phyloP scores from a whole-genome alignment of 2,329 filamentous ascomycete species.

The Pseudocercospora crystallina region DNA sequence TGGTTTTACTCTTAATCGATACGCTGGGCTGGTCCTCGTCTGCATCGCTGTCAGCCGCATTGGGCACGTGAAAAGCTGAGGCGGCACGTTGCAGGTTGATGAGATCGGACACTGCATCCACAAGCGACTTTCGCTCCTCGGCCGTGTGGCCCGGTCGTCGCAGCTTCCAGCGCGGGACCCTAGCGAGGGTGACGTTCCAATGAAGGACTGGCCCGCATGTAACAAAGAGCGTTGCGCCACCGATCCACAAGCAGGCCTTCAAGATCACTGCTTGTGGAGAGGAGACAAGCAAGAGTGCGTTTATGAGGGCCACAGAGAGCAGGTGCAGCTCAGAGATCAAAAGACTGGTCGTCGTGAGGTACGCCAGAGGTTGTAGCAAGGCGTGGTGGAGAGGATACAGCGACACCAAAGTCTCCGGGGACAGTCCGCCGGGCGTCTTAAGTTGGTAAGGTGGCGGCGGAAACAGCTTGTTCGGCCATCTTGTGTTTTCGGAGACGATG shows the following conservation, averaged over 20 bases:
- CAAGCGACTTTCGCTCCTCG: constrained; percentile 44
- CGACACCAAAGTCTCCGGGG: constrained; percentile 60
- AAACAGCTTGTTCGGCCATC: constrained; percentile 35
- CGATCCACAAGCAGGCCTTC: constrained; percentile 47
- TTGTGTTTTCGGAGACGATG: constrained; percentile 50
- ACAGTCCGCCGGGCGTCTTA: constrained; percentile 24
- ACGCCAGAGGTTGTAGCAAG: constrained; percentile 69
- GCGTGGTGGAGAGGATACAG: constrained; percentile 83
- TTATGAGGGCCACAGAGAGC: constrained; percentile 77
- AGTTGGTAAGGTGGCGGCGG: constrained; percentile 19
- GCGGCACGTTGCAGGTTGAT: constrained; percentile 34
- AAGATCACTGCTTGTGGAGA: constrained; percentile 56
- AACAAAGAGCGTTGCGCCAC: constrained; percentile 75
- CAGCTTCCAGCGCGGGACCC: constrained; percentile 90
- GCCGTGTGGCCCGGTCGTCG: constrained; percentile 54
- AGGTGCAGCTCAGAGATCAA: constrained; percentile 84
- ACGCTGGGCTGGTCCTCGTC: constrained; percentile 43
- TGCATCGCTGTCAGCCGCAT: constrained; percentile 44
- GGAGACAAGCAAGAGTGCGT: constrained; percentile 71
- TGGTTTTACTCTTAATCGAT: constrained; percentile 24
- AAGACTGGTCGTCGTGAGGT: constrained; percentile 84
- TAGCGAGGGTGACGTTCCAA: constrained; percentile 81
- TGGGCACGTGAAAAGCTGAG: constrained; percentile 25
- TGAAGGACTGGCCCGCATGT: constrained; percentile 71
- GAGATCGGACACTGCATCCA: constrained; percentile 42